Conservation (phyloP, 129 eudicot species). For the Artemisia annua region DNA sequence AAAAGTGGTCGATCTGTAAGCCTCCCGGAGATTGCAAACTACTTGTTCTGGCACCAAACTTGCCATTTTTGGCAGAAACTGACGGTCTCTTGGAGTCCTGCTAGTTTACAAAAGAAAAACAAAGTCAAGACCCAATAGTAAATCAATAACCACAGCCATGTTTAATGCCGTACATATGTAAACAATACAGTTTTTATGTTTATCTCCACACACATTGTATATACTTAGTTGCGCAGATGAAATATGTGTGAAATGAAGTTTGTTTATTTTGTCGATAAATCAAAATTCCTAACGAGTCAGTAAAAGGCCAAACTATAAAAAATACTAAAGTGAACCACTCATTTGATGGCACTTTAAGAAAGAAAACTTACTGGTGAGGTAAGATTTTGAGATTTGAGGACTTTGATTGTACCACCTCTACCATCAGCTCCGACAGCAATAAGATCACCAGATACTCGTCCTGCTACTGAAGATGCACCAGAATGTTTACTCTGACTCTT, state of each 20-base stretch:
- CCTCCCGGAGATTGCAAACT: slow-evolving; percentile 46
- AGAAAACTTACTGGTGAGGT: slow-evolving; percentile 49
- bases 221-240: no score
- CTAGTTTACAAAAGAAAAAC: background rate
- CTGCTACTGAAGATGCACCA: slow-evolving; percentile 16
- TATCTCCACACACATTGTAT: no score
- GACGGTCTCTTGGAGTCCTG: slow-evolving; percentile 50
- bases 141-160: background rate
- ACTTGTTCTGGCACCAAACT: slow-evolving; percentile 43
- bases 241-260: background rate
- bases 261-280: background rate
- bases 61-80: slow-evolving; percentile 38
- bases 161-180: background rate
- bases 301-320: no score
- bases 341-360: background rate
- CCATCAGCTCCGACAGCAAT: slow-evolving; percentile 95
- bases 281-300: no score
- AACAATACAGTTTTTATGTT: background rate
- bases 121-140: background rate
- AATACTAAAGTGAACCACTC: background rate
- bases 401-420: slow-evolving; percentile 74
- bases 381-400: slow-evolving; percentile 52
- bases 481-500: slow-evolving; percentile 37
- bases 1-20: slow-evolving; percentile 70
- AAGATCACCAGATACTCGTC: slow-evolving; percentile 52